phyloP scores from a whole-genome alignment of 1,284 basidiomycete species.

The Meripilus lineatus region DNA sequence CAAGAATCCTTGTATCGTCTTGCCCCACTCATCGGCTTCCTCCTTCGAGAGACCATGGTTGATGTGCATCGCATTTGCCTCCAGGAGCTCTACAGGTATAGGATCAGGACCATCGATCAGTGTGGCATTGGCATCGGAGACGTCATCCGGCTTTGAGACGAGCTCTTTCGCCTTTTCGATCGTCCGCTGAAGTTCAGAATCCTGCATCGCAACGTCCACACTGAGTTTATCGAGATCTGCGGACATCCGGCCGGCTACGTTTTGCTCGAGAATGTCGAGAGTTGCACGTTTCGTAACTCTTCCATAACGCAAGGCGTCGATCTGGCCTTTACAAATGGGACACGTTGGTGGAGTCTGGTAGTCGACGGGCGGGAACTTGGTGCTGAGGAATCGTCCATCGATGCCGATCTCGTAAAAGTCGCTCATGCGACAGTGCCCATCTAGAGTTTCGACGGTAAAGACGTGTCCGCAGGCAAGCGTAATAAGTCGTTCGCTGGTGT shows the following conservation, averaged over 20 bases:
- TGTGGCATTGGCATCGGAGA: slow-evolving; percentile 8
- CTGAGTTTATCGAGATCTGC: slow-evolving; percentile 29
- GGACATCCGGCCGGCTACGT: slow-evolving; percentile 48
- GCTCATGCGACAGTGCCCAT: slow-evolving; percentile 49
- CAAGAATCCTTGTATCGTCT: slow-evolving; percentile 25
- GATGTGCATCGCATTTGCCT: slow-evolving; percentile 10
- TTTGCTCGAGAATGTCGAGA: slow-evolving; percentile 58
- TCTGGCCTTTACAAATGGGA: slow-evolving; percentile 45
- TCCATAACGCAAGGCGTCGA: slow-evolving; percentile 49
- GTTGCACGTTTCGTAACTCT: slow-evolving; percentile 54
- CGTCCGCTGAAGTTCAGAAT: not conserved
- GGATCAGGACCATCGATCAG: slow-evolving; percentile 13
- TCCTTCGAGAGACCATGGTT: slow-evolving; percentile 28
- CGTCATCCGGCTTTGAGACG: not conserved
- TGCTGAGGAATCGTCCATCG: slow-evolving; percentile 34
- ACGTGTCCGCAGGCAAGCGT: slow-evolving; percentile 58
- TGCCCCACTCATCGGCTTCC: slow-evolving; percentile 33
- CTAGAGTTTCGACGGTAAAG: slow-evolving; percentile 68
- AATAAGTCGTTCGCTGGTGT: slow-evolving; percentile 49
- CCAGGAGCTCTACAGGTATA: slow-evolving; percentile 10
- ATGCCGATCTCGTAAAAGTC: slow-evolving; percentile 44
- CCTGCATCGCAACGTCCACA: slow-evolving; percentile 18
- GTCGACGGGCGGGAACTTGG: slow-evolving; percentile 32
- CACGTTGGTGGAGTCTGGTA: slow-evolving; percentile 44
- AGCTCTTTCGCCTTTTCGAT: slow-evolving; percentile 14